Evolutionary conservation across 73 alveolate genomes (phyloP).

Genomic region (Paramecium biaurelia): DNA sequence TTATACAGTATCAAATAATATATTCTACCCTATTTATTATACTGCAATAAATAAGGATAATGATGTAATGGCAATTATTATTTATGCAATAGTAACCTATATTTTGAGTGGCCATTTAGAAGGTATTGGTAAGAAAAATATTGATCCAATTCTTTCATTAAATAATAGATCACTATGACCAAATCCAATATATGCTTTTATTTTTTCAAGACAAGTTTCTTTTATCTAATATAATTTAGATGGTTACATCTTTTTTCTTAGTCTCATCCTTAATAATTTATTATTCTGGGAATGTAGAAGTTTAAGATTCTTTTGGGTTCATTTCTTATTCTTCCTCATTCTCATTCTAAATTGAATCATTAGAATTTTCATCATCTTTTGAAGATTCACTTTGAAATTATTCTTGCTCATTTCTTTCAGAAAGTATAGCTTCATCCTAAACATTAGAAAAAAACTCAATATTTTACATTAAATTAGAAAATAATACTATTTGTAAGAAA

Average conservation of each 20-base stretch:
- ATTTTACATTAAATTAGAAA: background rate
- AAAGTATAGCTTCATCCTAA: constrained; percentile 25
- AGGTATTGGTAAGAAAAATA: constrained; percentile 4
- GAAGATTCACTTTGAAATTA: background rate
- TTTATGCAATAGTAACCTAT: background rate
- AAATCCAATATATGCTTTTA: constrained; percentile 36
- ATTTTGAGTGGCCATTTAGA: background rate
- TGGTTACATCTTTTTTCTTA: background rate
- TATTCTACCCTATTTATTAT: background rate
- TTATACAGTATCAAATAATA: background rate
- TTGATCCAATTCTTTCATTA: background rate
- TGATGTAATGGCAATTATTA: background rate
- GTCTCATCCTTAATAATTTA: background rate
- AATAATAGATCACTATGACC: background rate
- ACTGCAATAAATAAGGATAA: background rate
- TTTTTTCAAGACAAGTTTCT: constrained; percentile 30
- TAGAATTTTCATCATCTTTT: background rate
- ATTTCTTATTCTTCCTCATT: background rate
- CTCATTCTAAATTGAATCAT: background rate
- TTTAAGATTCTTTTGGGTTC: background rate
- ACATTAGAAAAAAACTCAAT: background rate
- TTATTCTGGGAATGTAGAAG: background rate
- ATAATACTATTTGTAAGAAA: background rate
- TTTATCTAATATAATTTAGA: background rate
- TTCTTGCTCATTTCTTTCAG: constrained; percentile 24